Evolutionary conservation across 148 eudicot genomes (phyloP).

Genomic region (Diospyros lotus): DNA sequence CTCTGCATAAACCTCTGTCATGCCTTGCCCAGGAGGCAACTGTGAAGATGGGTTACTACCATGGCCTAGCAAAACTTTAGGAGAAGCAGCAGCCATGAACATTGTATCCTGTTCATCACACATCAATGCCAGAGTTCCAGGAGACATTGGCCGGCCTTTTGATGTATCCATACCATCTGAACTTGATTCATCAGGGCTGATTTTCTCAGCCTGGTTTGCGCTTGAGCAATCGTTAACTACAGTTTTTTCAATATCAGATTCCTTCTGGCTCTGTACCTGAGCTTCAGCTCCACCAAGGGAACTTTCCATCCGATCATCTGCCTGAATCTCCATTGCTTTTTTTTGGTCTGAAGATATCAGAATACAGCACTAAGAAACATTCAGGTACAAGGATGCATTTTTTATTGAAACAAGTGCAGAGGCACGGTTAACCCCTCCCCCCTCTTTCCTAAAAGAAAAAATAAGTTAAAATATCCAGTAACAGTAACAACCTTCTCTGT

Average conservation of each 20-base stretch:
- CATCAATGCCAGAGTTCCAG: slow-evolving; percentile 71
- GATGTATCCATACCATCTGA: slow-evolving; percentile 52
- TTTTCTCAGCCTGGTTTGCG: slow-evolving; percentile 39
- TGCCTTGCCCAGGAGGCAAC: slow-evolving; percentile 38
- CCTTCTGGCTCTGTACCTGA: slow-evolving; percentile 35
- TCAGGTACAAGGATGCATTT: background rate
- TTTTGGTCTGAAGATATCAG: slow-evolving; percentile 42
- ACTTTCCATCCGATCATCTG: slow-evolving; percentile 36
- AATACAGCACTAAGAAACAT: background rate
- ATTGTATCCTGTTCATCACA: slow-evolving; percentile 77
- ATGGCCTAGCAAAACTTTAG: slow-evolving; percentile 35
- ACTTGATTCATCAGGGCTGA: slow-evolving; percentile 41
- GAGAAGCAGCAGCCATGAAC: slow-evolving; percentile 49
- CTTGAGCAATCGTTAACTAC: slow-evolving; percentile 26
- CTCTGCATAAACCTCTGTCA: slow-evolving; percentile 59
- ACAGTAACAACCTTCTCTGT: background rate
- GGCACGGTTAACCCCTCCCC: background rate
- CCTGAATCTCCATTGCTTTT: slow-evolving; percentile 39
- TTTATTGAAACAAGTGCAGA: background rate
- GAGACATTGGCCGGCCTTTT: slow-evolving; percentile 72
- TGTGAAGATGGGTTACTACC: slow-evolving; percentile 33
- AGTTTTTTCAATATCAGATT: slow-evolving; percentile 32
- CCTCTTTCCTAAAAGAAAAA: background rate
- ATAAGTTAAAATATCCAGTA: background rate
- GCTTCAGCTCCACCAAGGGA: slow-evolving; percentile 40